These are phyloP conservation scores for Alternaria dauci DNA, from an alignment of 2,329 filamentous ascomycete genomes.

Conservation along the genomic window DNA sequence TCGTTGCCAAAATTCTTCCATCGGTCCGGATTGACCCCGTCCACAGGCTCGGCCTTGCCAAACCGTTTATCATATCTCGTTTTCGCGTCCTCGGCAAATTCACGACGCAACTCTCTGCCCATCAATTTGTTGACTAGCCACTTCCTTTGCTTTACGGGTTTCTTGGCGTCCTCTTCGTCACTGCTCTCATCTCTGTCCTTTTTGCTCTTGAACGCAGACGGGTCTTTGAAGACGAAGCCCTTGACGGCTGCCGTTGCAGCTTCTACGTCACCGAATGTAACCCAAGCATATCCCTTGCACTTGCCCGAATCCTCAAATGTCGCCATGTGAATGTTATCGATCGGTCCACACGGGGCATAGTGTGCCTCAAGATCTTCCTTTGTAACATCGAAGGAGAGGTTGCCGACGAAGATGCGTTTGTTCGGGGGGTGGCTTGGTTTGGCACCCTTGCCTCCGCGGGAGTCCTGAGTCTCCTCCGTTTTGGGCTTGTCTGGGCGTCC, in stretches of 20 bases:
- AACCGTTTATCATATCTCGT: slow-evolving; percentile 93
- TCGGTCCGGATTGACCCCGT: slow-evolving; percentile 47
- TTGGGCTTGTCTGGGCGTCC: slow-evolving; percentile 78
- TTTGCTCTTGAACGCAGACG: slow-evolving; percentile 59
- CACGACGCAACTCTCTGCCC: slow-evolving; percentile 82
- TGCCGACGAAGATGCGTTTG: slow-evolving; percentile 83
- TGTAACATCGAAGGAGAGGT: slow-evolving; percentile 61
- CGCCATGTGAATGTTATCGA: slow-evolving; percentile 85
- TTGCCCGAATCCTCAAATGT: slow-evolving; percentile 97
- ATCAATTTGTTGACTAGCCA: slow-evolving; percentile 88
- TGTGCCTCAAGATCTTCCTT: slow-evolving; percentile 82
- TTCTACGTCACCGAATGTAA: slow-evolving; percentile 83
- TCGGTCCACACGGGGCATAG: slow-evolving; percentile 83
- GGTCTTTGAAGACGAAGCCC: slow-evolving; percentile 77
- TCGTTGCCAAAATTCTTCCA: slow-evolving; percentile 41
- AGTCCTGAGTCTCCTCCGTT: slow-evolving; percentile 41
- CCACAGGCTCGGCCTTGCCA: slow-evolving; percentile 63
- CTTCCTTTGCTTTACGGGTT: slow-evolving; percentile 60
- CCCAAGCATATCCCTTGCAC: slow-evolving; percentile 97
- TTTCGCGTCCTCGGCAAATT: slow-evolving; percentile 92
- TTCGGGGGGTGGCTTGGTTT: slow-evolving; percentile 68
- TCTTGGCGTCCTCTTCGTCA: slow-evolving; percentile 55
- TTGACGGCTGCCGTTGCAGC: slow-evolving; percentile 79
- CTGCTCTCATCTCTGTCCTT: slow-evolving; percentile 64
- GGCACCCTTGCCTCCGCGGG: slow-evolving; percentile 42